phyloP scores from a whole-genome alignment of 306 rosid species.

The Hippophae gyantsensis region DNA sequence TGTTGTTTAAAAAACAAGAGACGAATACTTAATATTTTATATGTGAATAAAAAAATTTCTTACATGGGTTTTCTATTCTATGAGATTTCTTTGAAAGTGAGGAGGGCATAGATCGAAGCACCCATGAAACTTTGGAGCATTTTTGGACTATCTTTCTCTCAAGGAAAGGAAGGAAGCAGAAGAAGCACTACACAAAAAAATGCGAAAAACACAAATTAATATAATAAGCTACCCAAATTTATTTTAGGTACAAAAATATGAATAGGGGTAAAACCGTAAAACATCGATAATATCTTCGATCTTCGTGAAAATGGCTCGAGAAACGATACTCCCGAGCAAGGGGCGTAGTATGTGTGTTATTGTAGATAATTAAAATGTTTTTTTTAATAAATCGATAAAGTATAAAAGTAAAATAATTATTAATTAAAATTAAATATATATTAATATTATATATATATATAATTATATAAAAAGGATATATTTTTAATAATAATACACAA shows the following conservation, averaged over 20 bases:
- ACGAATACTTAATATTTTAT: slow-evolving; percentile 1
- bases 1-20: too few relatives aligned
- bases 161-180: slow-evolving; percentile 28
- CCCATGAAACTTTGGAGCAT: slow-evolving; percentile 35
- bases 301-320: slow-evolving; percentile 44
- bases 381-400: too few relatives aligned
- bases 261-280: slow-evolving; percentile 39
- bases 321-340: slow-evolving; percentile 38
- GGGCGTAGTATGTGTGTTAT: slow-evolving; percentile 1
- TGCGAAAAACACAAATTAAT: slow-evolving; percentile 2
- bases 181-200: slow-evolving; percentile 13
- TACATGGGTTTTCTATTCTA: slow-evolving; percentile 46
- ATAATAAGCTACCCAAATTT: slow-evolving; percentile 6
- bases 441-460: too few relatives aligned
- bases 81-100: slow-evolving; percentile 31
- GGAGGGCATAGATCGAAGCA: slow-evolving; percentile 47
- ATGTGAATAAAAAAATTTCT: slow-evolving; percentile 19
- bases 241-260: not conserved
- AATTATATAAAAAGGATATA: too few relatives aligned
- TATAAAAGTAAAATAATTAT: too few relatives aligned
- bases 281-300: slow-evolving; percentile 20
- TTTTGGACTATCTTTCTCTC: slow-evolving; percentile 23
- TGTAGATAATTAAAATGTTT: too few relatives aligned
- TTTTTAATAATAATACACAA: too few relatives aligned
- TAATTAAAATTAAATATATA: too few relatives aligned